These are phyloP conservation scores for Geotrichum fermentans DNA, from an alignment of 1,139 yeast species.

Conservation along the genomic window DNA sequence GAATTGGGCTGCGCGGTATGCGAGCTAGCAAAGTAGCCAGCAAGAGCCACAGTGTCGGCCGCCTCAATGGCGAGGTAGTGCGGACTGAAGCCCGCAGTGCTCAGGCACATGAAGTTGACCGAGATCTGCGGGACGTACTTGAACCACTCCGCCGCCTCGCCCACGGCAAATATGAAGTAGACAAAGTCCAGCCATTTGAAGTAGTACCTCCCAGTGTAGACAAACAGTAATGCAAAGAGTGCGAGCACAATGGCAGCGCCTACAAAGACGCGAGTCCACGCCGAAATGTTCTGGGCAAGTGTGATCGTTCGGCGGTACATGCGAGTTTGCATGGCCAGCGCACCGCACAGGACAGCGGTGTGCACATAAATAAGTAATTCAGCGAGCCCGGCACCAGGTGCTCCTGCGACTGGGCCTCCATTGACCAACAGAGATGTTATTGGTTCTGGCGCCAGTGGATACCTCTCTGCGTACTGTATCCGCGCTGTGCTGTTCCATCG, in stretches of 20 bases:
- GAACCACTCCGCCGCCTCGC: conserved; percentile 18
- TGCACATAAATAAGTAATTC: conserved; percentile 12
- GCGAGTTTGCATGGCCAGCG: conserved; percentile 14
- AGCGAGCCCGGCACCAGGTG: conserved; percentile 18
- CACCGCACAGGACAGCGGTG: not conserved
- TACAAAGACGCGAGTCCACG: not conserved
- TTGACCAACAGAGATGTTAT: conserved; percentile 5
- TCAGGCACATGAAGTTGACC: conserved; percentile 21
- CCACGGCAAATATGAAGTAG: conserved; percentile 23
- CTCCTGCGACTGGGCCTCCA: conserved; percentile 11
- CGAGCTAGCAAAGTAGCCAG: not conserved
- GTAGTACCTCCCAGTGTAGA: conserved; percentile 20
- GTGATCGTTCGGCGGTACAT: conserved; percentile 17
- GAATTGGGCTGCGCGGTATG: conserved; percentile 13
- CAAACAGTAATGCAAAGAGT: conserved; percentile 5
- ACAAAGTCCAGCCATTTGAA: conserved; percentile 24
- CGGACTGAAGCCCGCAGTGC: conserved; percentile 18
- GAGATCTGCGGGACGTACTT: conserved; percentile 24
- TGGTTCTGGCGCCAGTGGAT: conserved; percentile 14
- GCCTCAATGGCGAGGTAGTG: conserved; percentile 2
- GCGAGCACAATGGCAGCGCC: conserved; percentile 7
- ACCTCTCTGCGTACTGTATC: conserved; percentile 14
- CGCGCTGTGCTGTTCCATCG: conserved; percentile 15
- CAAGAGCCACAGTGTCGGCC: conserved; percentile 6
- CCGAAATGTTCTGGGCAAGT: conserved; percentile 14